Conservation (phyloP, 805 yeast species). For the Candida tibetensis region DNA sequence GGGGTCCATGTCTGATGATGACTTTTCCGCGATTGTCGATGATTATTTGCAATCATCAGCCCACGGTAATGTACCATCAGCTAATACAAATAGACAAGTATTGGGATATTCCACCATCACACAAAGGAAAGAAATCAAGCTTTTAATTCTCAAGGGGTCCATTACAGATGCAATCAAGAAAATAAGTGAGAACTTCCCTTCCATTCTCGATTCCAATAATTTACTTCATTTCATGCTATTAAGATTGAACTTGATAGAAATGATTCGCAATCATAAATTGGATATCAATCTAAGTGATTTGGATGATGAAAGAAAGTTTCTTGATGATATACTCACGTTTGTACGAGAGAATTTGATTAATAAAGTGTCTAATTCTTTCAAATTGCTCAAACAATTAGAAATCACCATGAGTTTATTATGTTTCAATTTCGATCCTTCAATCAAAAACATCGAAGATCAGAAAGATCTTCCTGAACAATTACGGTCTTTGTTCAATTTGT, state of each 20-base stretch:
- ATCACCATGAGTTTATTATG: conserved; percentile 78
- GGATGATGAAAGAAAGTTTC: conserved; percentile 44
- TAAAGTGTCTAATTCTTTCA: conserved; percentile 56
- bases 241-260: conserved; percentile 73
- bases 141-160: conserved; percentile 54
- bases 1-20: conserved; percentile 11
- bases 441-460: conserved; percentile 31
- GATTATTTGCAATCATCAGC: conserved; percentile 6
- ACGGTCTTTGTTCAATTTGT: conserved; percentile 53
- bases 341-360: conserved; percentile 60
- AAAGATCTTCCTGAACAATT: conserved; percentile 54
- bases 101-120: conserved; percentile 50
- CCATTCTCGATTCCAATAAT: conserved; percentile 59
- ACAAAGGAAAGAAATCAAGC: conserved; percentile 52
- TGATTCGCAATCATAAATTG: conserved; percentile 56
- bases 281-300: conserved; percentile 10
- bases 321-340: conserved; percentile 53
- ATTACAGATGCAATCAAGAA: conserved; percentile 56
- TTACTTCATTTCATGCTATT: conserved; percentile 69
- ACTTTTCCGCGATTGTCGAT: conserved; percentile 12
- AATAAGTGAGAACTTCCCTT: conserved; percentile 61
- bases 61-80: neutral
- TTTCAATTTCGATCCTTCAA: conserved; percentile 40
- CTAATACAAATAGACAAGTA: conserved; percentile 11
- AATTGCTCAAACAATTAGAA: conserved; percentile 70